Evolutionary conservation across 768 basidiomycete species (phyloP), one percentile per base, ranked within the genome.

Genomic region (Russula emetica): DNA sequence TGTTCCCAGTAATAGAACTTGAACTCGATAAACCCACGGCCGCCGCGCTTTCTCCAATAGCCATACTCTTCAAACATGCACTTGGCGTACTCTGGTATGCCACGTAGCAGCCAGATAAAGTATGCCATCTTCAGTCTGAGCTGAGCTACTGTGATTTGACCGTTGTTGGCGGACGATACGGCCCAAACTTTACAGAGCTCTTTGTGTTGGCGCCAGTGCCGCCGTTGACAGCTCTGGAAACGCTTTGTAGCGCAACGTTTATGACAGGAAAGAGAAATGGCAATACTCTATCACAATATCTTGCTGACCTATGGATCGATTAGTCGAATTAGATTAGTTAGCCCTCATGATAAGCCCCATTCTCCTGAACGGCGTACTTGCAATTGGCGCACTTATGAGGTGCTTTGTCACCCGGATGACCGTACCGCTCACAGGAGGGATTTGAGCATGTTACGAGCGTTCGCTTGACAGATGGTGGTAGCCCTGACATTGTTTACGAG

Each of bases 81-180:
- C n/a, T 38, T 51, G 53, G 50, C 52, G 30, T 64, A 66, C 40
- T 62, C 56, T 8, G 69, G 62, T 38, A 70, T 59, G 28, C 69
- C 69, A 13, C 69, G 69, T 16, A 70, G 22, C 24, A 70, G 57
- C 69, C 69, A 70, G 50, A 70, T 69, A 36, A 70, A 52, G 32
- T 65, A 26, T 14, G 63, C 58, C 69, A 70, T 70, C 55, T 67
- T 64, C 50, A 58, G 47, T 54, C 69, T 70, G 52, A 70, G 64
- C 61, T 70, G 66, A 13, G 63, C 69, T 8, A 70, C 65, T 2
- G 69, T 22, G 22, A 64, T 45, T 32, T 70, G 58, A 16, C 51
- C 61, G 13, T 65, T 61, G 58, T 62, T 62, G 14, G 62, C 62
- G 22, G 69, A 67, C 5, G 68, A 58, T 20, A 24, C 26, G 2